Evolutionary conservation across 176 grass and related monocot species (phyloP), one percentile per base, ranked within the genome.

Genomic region (Oryza nivara): DNA sequence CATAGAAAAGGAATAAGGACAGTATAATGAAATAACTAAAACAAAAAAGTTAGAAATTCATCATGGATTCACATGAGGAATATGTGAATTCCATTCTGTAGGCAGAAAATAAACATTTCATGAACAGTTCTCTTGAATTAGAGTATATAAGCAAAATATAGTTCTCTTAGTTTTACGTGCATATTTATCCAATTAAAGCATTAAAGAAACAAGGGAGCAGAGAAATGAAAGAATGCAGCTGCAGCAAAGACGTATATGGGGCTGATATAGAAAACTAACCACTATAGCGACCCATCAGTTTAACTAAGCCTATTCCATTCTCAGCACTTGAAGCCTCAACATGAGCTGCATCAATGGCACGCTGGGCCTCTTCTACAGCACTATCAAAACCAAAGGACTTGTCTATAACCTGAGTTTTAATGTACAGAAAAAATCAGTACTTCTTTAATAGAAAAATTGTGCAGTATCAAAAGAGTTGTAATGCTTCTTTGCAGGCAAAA

Each of bases 361-460:
- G 91, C 67, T 97, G 95, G 45, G 95, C 95, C 76, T 97, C 95
- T 85, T 97, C 95, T 68, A 97, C 95, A 25, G 95, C 95, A 67
- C 84, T 88, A 76, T 97, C 95, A 76, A 97, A 97, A 86, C 95
- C 95, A 93, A 97, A 97, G 43, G 95, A 97, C 80, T 97, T 97
- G 85, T 97, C 95, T 84, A 97, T 97, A 70, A 97, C 82, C 95
- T 97, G 84, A 64, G 11, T 41, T 79, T 52, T 25, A 22, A 44
- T 70, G 67, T 45, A 58, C 35, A 65, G 5, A 38, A 66, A 75
- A 26, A 80, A 58, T 58, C 54, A 58, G 19, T 58, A 56, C 16
- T 17, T n/a, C 7, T 52, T 20, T 14, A 52, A 58, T 58, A 20
- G 19, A 58, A 58, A 58, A 58, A n/a, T 19, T 9, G 54, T 58